A percentile compares a stretch with the other conserved stretches of the same genome.
phyloP scores from a whole-genome alignment of 148 eudicot genomes.

The Polygonum maritimum region DNA sequence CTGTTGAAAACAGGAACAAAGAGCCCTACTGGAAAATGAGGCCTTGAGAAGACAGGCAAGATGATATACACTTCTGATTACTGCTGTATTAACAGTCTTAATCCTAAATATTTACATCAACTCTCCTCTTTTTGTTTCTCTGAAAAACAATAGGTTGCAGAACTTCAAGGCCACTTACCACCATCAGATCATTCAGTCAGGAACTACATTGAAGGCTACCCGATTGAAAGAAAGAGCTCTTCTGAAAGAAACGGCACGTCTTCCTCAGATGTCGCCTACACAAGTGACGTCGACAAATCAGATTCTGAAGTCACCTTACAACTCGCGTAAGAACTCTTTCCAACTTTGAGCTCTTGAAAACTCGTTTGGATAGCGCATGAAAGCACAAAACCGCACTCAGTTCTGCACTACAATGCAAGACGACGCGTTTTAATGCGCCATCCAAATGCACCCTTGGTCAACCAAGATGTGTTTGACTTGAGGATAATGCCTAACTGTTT shows the following conservation, averaged over 20 bases:
- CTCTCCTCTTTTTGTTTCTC: neutral
- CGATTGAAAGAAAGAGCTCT: constrained; percentile 20
- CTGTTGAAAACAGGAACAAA: constrained; percentile 39
- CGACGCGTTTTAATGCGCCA: too few species aligned
- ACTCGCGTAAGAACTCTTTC: neutral
- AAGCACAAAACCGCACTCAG: too few species aligned
- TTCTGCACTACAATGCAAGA: too few species aligned
- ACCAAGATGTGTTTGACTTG: neutral
- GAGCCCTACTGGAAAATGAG: constrained; percentile 60
- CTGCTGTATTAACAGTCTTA: neutral
- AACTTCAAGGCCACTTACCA: constrained; percentile 36
- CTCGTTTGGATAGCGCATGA: too few species aligned
- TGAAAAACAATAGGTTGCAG: constrained; percentile 40
- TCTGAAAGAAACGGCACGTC: constrained; percentile 21
- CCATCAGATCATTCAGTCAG: constrained; percentile 24
- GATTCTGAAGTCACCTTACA: constrained; percentile 41
- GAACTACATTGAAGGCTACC: constrained; percentile 30
- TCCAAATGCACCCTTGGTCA: neutral
- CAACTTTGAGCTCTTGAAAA: neutral
- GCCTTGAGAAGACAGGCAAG: constrained; percentile 55
- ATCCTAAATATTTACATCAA: neutral
- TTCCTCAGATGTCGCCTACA: constrained; percentile 27
- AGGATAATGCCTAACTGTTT: neutral
- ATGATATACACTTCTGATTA: neutral
- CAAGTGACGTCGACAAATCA: constrained; percentile 27